Evolutionary conservation across 495 filamentous ascomycete species (phyloP), one percentile per base, ranked within the genome.

Genomic region (Daldinia grandis): DNA sequence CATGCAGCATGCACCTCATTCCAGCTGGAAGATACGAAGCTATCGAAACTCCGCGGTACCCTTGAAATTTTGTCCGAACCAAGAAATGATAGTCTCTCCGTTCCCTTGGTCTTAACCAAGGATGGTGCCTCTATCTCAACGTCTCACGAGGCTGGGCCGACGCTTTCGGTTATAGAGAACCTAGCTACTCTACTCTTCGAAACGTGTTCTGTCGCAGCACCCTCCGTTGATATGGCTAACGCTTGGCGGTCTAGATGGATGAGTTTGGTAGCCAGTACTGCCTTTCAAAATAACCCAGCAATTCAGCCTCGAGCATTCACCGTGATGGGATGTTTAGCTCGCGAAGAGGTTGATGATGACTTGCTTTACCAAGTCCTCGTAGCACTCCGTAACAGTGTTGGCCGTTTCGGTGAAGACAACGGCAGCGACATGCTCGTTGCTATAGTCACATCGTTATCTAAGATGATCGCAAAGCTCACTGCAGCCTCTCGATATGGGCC

Each of bases 191-290:
- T 90, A 4, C 73, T 91, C 44, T 84, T 89, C 38, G 87, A 90
- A 64, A 83, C 88, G n/a, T 89, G 86, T 62, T 80, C 80, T 3
- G 79, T 89, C 17, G 88, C 87, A 4, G 88, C 88, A 31, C 86
- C 87, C 4, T 87, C 88, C 3, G 80, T 87, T 15, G 87, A 90
- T 68, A 78, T 89, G 73, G 86, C 88, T 25, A 91, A 91, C 69
- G 83, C 85, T 33, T 91, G 88, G 88, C 85, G 88, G n/a, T 87
- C 88, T 25, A 81, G 88, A 42, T 91, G 88, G 88, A 91, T 90
- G 88, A 87, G 86, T 68, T 78, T 91, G 17, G 88, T 91, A 38
- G 88, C 88, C 19, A 90, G 87, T 74, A 91, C 88, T 2, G 88
- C 88, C 2, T 91, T 91, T 74, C 88, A 91, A 76, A 90, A 87